A percentile compares a stretch with the other conserved stretches of the same genome.
phyloP scores from a whole-genome alignment of 1,284 basidiomycete genomes.

The Malassezia furfur region DNA sequence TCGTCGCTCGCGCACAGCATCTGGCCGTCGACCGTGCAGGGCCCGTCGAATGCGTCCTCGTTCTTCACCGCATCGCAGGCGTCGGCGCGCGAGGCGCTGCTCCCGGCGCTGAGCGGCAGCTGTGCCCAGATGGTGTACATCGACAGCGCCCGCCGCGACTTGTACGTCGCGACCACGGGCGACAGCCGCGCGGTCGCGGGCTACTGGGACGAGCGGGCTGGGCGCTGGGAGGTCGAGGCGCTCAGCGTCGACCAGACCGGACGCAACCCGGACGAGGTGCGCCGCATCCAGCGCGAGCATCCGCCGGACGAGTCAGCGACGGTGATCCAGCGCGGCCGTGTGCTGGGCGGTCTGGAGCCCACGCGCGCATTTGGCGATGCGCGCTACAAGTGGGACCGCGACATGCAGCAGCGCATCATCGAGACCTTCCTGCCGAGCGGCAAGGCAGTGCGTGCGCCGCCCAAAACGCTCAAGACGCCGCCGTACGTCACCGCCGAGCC shows the following conservation, averaged over 20 bases:
- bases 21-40: constrained; percentile 32
- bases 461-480: constrained; percentile 52
- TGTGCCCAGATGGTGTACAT: constrained; percentile 46
- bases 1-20: constrained; percentile 41
- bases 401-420: constrained; percentile 48
- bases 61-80: constrained; percentile 37
- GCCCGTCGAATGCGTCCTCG: constrained; percentile 11
- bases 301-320: constrained; percentile 61
- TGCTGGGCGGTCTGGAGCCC: constrained; percentile 81
- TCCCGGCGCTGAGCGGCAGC: constrained; percentile 40
- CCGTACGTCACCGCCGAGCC: constrained; percentile 86
- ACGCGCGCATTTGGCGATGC: constrained; percentile 89
- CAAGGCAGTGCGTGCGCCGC: constrained; percentile 25
- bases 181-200: constrained; percentile 94
- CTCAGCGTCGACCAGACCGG: constrained; percentile 92
- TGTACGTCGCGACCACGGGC: constrained; percentile 67
- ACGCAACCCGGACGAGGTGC: constrained; percentile 70
- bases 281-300: constrained; percentile 74
- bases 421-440: constrained; percentile 47
- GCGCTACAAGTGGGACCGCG: constrained; percentile 67
- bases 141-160: constrained; percentile 39
- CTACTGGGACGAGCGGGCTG: constrained; percentile 56
- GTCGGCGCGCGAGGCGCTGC: constrained; percentile 41
- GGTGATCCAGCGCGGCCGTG: constrained; percentile 64
- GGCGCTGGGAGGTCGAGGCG: constrained; percentile 75